Base-by-base conservation (phyloP, 371 early-diverging fungal species). In the Mucor lusitanicus region DNA sequence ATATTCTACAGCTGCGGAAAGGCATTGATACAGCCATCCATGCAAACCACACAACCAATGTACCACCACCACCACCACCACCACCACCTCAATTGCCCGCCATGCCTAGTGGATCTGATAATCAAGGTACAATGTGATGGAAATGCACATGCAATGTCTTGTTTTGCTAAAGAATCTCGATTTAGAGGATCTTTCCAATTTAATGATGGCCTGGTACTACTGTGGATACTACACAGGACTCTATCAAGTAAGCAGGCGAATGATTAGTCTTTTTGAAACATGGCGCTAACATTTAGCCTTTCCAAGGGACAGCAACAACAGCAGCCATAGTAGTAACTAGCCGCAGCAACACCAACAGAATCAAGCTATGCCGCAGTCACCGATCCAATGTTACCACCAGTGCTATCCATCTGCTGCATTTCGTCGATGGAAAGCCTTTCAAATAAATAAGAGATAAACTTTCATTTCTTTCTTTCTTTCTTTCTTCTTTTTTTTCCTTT, bases 191-290 rank as follows among this genome's bases (percentile, higher is more conserved):
- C 46, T 72, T 35, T 67, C 72, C 13, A 67, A 67, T 64, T 19
- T 72, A 48, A 56, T 72, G 19, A 72, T 72, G 72, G 59, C 72
- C 3, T 72, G 72, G 72, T 72, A 72, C 53, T 72, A 72, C 37
- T 54, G 57, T 48, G 72, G 72, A 27, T 72, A 72, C 40, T 72
- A 72, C 58, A 72, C 72, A 1, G 72, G 61, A 1, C 60, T 72
- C 46, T 68, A 72, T 61, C 68, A 67, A 19, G 72, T 61, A 64
- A 46, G 25, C 1, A 30, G 30, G 30, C 2, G 6, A 19, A 21
- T 50, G 50, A 53, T 63, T 50, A 27, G 54, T 32, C 8, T 32
- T 32, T 21, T 6, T n/a, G 23, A 50, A 23, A 23, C 21, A 12
- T 23, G 50, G 23, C 23, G 25, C 46, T 46, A 46, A 46, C 46